These are phyloP conservation scores for Xylariaceae sp. DNA, from an alignment of 2,329 filamentous ascomycete species.

Conservation along the genomic window DNA sequence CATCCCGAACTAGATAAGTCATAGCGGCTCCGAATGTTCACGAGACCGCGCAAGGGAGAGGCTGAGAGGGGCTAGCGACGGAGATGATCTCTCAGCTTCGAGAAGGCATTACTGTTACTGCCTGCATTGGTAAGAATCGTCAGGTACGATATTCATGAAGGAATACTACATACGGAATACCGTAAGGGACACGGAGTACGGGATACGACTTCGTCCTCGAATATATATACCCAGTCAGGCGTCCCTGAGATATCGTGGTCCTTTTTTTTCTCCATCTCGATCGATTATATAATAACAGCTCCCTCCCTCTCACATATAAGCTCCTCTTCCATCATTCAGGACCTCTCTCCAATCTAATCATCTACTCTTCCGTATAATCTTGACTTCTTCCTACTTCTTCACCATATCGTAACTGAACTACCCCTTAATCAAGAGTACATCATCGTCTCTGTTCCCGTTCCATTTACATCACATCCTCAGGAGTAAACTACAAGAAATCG, in stretches of 20 bases:
- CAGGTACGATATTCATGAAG: too few species aligned
- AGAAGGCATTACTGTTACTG: neutral
- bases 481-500: neutral
- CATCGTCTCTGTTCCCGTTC: neutral
- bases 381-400: neutral
- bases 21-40: neutral
- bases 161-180: too few species aligned
- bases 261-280: neutral
- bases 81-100: neutral
- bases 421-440: neutral
- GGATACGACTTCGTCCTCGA: too few species aligned
- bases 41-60: neutral
- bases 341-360: neutral
- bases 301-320: neutral
- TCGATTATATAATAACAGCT: neutral
- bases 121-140: too few species aligned
- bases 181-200: too few species aligned
- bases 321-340: neutral
- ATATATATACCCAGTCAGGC: too few species aligned
- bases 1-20: constrained; percentile 14
- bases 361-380: neutral
- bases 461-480: neutral
- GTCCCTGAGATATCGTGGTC: neutral
- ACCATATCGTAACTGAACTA: too few species aligned
- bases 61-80: neutral